Percentiles rank a stretch among this genome's conserved stretches.
Evolutionary conservation across 2,329 filamentous ascomycete genomes (phyloP).

Genomic region (Orbilia oligospora): DNA sequence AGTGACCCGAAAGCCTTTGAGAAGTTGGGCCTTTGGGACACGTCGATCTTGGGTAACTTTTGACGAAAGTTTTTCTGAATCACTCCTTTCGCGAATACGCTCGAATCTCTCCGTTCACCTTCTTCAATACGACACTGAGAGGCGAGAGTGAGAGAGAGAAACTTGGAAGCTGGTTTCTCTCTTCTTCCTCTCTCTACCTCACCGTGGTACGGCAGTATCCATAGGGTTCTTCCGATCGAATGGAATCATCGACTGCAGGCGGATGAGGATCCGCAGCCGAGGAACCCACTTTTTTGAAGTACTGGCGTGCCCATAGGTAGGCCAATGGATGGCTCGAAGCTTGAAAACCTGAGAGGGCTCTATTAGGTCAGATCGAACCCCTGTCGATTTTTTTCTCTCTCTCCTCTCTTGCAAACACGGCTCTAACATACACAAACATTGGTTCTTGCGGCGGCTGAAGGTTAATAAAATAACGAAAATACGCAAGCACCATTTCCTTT

Average conservation of each 20-base stretch:
- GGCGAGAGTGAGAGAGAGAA: background rate
- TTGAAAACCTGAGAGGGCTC: conserved; percentile 24
- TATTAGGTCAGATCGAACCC: conserved; percentile 12
- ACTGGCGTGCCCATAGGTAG: conserved; percentile 10
- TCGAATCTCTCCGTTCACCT: conserved; percentile 7
- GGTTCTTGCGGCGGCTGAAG: conserved; percentile 9
- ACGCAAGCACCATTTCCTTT: conserved; percentile 2
- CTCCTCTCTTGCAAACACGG: conserved; percentile 20
- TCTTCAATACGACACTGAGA: conserved; percentile 9
- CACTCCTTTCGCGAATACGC: background rate
- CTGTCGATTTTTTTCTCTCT: background rate
- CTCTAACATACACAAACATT: conserved; percentile 12
- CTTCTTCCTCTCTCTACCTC: too few species aligned
- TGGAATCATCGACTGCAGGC: background rate
- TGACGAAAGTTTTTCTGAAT: background rate
- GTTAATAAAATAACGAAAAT: background rate
- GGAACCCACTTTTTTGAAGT: conserved; percentile 11
- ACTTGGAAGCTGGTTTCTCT: background rate
- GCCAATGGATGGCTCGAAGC: conserved; percentile 19
- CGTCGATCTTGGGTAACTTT: background rate
- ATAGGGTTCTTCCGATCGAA: conserved; percentile 26
- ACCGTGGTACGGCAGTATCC: conserved; percentile 3
- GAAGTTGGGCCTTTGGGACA: background rate
- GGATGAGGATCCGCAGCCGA: conserved; percentile 27
- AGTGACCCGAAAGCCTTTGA: too few species aligned